Evolutionary conservation across 495 filamentous ascomycete genomes (phyloP).

Genomic region (Tuber microsphaerosporum): DNA sequence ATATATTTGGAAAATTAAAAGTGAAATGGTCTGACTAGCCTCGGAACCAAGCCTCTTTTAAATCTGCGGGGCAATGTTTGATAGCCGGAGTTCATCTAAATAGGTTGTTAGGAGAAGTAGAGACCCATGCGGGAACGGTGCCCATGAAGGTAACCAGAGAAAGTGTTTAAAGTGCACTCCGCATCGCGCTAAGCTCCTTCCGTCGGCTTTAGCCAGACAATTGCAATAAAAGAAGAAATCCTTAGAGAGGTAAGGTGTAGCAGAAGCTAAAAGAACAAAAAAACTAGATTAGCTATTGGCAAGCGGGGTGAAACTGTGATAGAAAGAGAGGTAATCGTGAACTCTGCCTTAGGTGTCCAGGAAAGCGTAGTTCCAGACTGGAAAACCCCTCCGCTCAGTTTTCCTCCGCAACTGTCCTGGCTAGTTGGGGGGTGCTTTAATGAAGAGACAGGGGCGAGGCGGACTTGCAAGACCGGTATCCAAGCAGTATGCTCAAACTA

Average conservation of each 20-base stretch:
- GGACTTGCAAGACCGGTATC: neutral
- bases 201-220: neutral
- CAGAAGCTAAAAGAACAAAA: neutral
- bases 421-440: neutral
- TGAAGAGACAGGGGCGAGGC: neutral
- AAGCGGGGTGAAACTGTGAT: neutral
- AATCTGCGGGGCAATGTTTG: neutral
- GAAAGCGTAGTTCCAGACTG: neutral
- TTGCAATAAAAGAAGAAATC: neutral
- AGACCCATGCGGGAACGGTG: no score
- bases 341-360: neutral
- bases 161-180: neutral
- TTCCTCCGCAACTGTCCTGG: neutral
- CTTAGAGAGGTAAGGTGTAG: neutral
- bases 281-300: neutral
- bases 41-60: no score
- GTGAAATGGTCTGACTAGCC: neutral
- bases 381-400: neutral
- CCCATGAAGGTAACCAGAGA: no score
- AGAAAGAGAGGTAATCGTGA: neutral
- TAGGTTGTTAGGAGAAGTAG: neutral
- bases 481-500: neutral
- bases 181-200: neutral
- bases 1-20: neutral
- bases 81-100: neutral